Evolutionary conservation across 768 basidiomycete genomes (phyloP).

Genomic region (Tephrocybe sp.): DNA sequence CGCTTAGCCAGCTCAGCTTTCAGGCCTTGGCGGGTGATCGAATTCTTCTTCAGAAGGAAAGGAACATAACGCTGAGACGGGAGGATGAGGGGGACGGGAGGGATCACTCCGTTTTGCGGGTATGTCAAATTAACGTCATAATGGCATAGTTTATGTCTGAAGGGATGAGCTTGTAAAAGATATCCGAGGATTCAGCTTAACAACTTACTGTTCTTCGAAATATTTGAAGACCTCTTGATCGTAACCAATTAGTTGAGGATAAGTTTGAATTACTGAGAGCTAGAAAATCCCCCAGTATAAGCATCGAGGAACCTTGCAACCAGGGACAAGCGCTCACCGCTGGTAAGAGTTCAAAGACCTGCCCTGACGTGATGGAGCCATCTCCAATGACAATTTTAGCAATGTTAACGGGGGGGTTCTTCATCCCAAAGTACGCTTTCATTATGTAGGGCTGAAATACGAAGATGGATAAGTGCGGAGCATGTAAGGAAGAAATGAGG

Average conservation of each 20-base stretch:
- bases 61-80: constrained; percentile 36
- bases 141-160: constrained; percentile 59
- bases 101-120: constrained; percentile 56
- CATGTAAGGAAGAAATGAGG: not conserved
- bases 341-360: constrained; percentile 51
- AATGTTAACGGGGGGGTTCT: constrained; percentile 64
- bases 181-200: not conserved
- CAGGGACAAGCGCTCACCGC: constrained; percentile 37
- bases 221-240: constrained; percentile 63
- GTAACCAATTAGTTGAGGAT: constrained; percentile 75
- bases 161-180: not conserved
- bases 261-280: constrained; percentile 63
- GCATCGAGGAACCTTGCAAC: not conserved
- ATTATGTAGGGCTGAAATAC: constrained; percentile 71
- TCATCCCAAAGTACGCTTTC: constrained; percentile 63
- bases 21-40: constrained; percentile 16
- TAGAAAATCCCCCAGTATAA: constrained; percentile 20
- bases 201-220: constrained; percentile 64
- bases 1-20: constrained; percentile 21
- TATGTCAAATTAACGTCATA: constrained; percentile 69
- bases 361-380: constrained; percentile 51
- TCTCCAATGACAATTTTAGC: constrained; percentile 72
- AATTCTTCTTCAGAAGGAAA: constrained; percentile 20
- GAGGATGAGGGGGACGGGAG: constrained; percentile 34
- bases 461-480: not conserved